A percentile compares a stretch with the other conserved stretches of the same genome.
Evolutionary conservation across 768 basidiomycete genomes (phyloP).

Genomic region (Agrocybe praecox): DNA sequence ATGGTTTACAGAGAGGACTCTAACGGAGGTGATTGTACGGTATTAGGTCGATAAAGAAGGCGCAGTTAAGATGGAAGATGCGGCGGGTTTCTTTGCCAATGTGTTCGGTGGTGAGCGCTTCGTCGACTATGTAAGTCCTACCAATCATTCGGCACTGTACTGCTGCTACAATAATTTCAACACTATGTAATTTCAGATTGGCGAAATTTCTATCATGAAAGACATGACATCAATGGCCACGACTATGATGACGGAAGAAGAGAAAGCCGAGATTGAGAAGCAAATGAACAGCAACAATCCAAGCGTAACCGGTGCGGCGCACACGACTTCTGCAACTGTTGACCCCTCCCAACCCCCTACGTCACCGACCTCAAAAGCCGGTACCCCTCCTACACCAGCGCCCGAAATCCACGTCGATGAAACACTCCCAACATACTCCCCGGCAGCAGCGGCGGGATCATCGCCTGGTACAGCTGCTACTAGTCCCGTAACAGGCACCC

Average conservation of each 20-base stretch:
- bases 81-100: slow-evolving; percentile 91
- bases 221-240: slow-evolving; percentile 86
- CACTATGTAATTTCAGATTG: no score
- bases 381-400: slow-evolving; percentile 7
- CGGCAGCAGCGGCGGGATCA: neutral
- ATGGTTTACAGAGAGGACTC: neutral
- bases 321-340: slow-evolving; percentile 1
- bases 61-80: slow-evolving; percentile 83
- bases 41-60: slow-evolving; percentile 75
- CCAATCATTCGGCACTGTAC: neutral
- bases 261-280: slow-evolving; percentile 84
- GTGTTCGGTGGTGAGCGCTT: slow-evolving; percentile 97
- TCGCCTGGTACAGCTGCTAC: slow-evolving; percentile 7
- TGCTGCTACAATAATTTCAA: neutral
- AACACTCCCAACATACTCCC: neutral
- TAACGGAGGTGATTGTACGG: neutral
- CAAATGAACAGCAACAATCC: slow-evolving; percentile 47
- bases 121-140: slow-evolving; percentile 73
- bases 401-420: neutral
- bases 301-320: slow-evolving; percentile 4
- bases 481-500: slow-evolving; percentile 14
- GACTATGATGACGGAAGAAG: slow-evolving; percentile 91
- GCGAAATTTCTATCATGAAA: slow-evolving; percentile 95
- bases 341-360: neutral
- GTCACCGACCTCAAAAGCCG: slow-evolving; percentile 1